Base-by-base conservation (phyloP, 768 basidiomycete genomes). In the Pluteus cervinus region DNA sequence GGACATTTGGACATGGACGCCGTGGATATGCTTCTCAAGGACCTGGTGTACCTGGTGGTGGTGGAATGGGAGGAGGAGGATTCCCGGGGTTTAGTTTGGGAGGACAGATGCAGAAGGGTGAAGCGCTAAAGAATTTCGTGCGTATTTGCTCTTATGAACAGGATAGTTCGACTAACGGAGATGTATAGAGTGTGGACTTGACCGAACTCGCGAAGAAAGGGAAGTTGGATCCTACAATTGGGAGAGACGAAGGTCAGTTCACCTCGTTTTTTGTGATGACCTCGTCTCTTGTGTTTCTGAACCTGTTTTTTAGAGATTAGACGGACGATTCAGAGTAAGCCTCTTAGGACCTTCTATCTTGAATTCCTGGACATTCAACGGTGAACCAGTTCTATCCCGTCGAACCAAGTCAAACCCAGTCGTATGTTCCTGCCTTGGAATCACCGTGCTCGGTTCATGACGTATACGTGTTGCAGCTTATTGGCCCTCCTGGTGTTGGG, bases 401-500 rank as follows among this genome's bases (percentile, higher is more conserved):
- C 61, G 92, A 50, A 94, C 91, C 2, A 96, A 96, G 58, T 88
- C 86, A 6, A 93, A 94, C 50, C 91, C 90, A 4, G 88, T 93
- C 47, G 86, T 80, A 58, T 35, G 79, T 62, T 11, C 1, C 0
- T n/a, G n/a, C n/a, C n/a, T n/a, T n/a, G n/a, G n/a, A n/a, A n/a
- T n/a, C n/a, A n/a, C n/a, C n/a, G n/a, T n/a, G n/a, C n/a, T n/a
- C n/a, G n/a, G n/a, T n/a, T n/a, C n/a, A n/a, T n/a, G n/a, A n/a
- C n/a, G n/a, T n/a, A n/a, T n/a, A n/a, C n/a, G n/a, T n/a, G n/a
- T n/a, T n/a, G n/a, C n/a, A 85, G 82, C 71, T 87, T 31, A 85
- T 88, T 38, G 85, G 87, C 5, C 81, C 86, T 17, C 87, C 90
- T 3, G 91, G 91, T 41, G 88, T 92, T 9, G 91, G 91, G 0